Evolutionary conservation across 768 basidiomycete species (phyloP), one percentile per base, ranked within the genome.

Genomic region (Daedaleopsis sinensis): DNA sequence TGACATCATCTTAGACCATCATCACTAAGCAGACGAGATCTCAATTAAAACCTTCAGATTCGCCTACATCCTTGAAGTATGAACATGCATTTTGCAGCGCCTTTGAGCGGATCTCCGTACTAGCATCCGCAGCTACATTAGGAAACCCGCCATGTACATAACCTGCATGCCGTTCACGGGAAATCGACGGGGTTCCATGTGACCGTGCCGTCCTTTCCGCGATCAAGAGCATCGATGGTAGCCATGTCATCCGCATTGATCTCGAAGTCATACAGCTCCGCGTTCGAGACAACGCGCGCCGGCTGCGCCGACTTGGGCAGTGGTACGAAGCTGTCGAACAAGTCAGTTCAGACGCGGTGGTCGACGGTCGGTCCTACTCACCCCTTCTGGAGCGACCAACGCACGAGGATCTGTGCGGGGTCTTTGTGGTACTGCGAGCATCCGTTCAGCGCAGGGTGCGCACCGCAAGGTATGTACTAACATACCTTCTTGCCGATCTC

Each of bases 321-420:
- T 0, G 91, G 91, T 0, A 93, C 81, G 66, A 84, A 92, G 18
- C 93, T 94, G 60, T 13, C 13, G n/a, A 37, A n/a, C 5, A 39
- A 19, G n/a, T 37, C 18, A 16, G 19, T 7, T 32, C 27, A 21
- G 39, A 44, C 27, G 3, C 24, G 39, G 24, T 23, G 44, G 3
- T 15, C 16, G n/a, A 19, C 3, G 35, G 9, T 10, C 37, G n/a
- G n/a, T 46, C 32, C 16, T 54, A 75, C 83, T 47, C 67, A 90
- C 89, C 86, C 87, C 67, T 82, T 83, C 72, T 97, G 95, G 38
- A 98, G 76, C 32, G 93, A 95, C 93, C 94, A 97, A 23, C 96
- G 84, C 58, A 97, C 77, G 15, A 96, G 82, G 49, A 96, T 79
- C 68, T 97, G 95, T 18, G 93, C 87, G 5, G 84, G 82, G 44